These are phyloP conservation scores for Rhodomyrtus tomentosa DNA, from an alignment of 345 rosid genomes.

Conservation along the genomic window DNA sequence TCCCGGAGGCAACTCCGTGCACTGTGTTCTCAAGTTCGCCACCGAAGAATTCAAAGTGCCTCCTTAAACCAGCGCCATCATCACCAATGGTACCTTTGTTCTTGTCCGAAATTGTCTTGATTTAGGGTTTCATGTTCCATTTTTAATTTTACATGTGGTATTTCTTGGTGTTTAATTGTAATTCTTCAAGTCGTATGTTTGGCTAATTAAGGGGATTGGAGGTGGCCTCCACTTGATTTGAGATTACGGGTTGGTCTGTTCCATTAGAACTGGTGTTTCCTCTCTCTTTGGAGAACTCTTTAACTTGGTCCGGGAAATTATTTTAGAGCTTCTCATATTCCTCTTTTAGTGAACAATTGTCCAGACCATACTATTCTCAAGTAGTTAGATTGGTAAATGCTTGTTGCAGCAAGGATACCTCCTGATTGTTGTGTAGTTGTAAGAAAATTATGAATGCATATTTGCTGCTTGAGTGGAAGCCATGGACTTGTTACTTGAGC, in stretches of 20 bases:
- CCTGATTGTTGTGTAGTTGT: not conserved
- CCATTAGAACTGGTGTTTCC: not conserved
- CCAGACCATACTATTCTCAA: not conserved
- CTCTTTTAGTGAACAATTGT: not conserved
- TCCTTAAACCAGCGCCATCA: slow-evolving; percentile 98
- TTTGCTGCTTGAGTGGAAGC: not conserved
- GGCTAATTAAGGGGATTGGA: not conserved
- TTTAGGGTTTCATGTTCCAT: not conserved
- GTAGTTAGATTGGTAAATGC: not conserved
- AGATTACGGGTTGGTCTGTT: not conserved
- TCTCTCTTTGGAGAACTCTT: not conserved
- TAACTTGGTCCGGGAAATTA: not conserved
- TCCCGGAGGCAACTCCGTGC: slow-evolving; percentile 96
- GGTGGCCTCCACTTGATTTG: not conserved
- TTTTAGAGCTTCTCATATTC: not conserved
- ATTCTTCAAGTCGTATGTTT: not conserved
- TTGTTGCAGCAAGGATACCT: not conserved
- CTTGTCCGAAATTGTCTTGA: not conserved
- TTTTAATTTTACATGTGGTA: not conserved
- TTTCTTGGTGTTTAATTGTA: not conserved
- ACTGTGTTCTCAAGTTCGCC: slow-evolving; percentile 86
- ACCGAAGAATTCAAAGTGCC: slow-evolving; percentile 99
- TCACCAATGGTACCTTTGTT: slow-evolving; percentile 64
- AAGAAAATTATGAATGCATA: not conserved
- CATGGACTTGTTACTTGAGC: not conserved